Evolutionary conservation across 2,329 filamentous ascomycete species (phyloP).

Genomic region (Alternaria novae-zelandiae): DNA sequence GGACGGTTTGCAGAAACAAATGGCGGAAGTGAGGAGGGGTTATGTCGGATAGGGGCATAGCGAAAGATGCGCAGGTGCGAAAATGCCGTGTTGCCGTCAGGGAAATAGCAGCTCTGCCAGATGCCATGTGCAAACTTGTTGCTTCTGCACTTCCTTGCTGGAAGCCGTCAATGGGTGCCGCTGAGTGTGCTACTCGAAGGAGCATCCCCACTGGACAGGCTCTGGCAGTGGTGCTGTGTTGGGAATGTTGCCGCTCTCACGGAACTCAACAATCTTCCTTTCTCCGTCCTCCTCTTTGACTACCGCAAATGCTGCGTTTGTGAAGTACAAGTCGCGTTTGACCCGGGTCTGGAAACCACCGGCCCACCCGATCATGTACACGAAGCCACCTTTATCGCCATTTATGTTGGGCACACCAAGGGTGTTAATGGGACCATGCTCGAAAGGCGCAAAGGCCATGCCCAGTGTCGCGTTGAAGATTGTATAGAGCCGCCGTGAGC

Average conservation of each 20-base stretch:
- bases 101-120: neutral
- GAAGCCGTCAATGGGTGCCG: neutral
- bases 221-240: constrained; percentile 32
- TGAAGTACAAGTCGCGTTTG: constrained; percentile 35
- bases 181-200: constrained; percentile 13
- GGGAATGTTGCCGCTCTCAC: constrained; percentile 42
- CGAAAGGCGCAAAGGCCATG: constrained; percentile 33
- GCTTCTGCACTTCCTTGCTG: neutral
- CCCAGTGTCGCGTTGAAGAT: constrained; percentile 38
- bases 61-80: neutral
- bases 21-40: neutral
- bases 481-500: constrained; percentile 34
- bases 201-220: constrained; percentile 31
- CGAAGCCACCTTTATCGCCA: constrained; percentile 41
- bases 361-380: constrained; percentile 43
- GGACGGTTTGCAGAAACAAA: neutral
- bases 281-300: constrained; percentile 29
- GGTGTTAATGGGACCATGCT: constrained; percentile 37
- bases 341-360: constrained; percentile 31
- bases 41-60: neutral
- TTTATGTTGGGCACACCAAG: constrained; percentile 38
- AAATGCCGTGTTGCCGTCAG: too few species aligned
- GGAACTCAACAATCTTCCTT: constrained; percentile 40
- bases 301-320: constrained; percentile 41
- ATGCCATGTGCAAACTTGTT: too few species aligned